phyloP scores from a whole-genome alignment of 208 protist genomes.

The Leishmania guyanensis region DNA sequence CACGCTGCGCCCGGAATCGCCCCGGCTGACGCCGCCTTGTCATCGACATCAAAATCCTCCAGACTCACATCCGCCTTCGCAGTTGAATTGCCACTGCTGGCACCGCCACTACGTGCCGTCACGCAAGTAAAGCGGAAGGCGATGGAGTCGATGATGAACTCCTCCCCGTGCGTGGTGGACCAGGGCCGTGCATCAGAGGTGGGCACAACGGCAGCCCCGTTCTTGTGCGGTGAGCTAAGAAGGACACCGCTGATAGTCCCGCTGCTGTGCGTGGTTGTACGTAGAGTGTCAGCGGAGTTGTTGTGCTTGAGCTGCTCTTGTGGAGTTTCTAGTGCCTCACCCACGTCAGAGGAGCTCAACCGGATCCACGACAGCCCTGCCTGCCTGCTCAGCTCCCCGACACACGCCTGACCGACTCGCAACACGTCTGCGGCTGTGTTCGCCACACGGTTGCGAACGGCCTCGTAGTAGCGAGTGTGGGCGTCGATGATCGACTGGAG shows the following conservation, averaged over 20 bases:
- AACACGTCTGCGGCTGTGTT: conserved; percentile 24
- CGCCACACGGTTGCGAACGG: conserved; percentile 40
- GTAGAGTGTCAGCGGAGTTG: neutral
- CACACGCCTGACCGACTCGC: conserved; percentile 14
- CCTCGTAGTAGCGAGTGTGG: conserved; percentile 62
- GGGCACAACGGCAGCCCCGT: neutral
- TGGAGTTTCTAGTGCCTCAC: neutral
- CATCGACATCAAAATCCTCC: neutral
- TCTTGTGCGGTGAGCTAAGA: neutral
- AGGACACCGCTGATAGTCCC: no score
- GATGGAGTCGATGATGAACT: conserved; percentile 18
- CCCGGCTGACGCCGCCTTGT: neutral
- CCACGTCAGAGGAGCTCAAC: conserved; percentile 10
- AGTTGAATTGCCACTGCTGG: neutral
- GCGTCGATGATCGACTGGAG: conserved; percentile 62
- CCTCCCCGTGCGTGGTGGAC: conserved; percentile 17
- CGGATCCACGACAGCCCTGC: conserved; percentile 10
- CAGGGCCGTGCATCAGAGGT: conserved; percentile 4
- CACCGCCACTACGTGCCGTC: conserved; percentile 5
- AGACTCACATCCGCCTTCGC: neutral
- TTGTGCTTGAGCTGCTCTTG: conserved; percentile 2
- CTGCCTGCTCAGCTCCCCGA: conserved; percentile 22
- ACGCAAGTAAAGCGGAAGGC: conserved; percentile 27
- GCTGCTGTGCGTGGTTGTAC: neutral
- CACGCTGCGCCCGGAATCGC: conserved; percentile 3